Evolutionary conservation across 2,329 filamentous ascomycete genomes (phyloP), one percentile per base, ranked within the genome.

Genomic region (Pseudogymnoascus sp.): DNA sequence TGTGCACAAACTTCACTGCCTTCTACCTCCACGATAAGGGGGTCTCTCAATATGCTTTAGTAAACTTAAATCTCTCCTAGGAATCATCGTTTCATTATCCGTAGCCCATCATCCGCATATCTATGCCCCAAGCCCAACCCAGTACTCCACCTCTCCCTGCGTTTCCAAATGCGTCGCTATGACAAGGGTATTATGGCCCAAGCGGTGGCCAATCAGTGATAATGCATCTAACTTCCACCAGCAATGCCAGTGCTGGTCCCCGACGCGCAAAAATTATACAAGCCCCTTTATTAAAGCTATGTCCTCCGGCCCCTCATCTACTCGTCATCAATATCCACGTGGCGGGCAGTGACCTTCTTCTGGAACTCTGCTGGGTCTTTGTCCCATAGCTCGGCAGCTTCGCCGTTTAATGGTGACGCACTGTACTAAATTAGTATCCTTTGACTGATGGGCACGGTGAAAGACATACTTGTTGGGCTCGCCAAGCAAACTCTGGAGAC

Each of bases 311-410:
- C 46, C 46, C 46, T 53, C 59, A 60, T 60, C 66, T 76, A 87
- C 69, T 88, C 85, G 66, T 88, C 86, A 66, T 88, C 86, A 28
- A 88, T 75, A 68, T 88, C 86, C 56, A 79, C 79, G 76, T 88
- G 85, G 65, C 86, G 81, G 59, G 77, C 84, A 66, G 83, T 70
- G 36, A 88, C 85, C 78, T 88, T 88, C 68, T 85, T 85, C 83
- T 96, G 91, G 82, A 95, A 97, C 75, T 96, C 91, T 53, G 85
- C 87, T 38, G 87, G 81, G 74, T 97, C 86, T 69, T 88, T 91
- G 75, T 97, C 93, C 93, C 95, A 99, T 43, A 99, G 82, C 75
- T 96, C 90, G 14, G 96, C 95, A 31, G 95, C 95, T 77, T 99
- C 93, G 65, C 92, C 96, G 71, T 99, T 99, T 67, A 99, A 81